Conservation (phyloP, 1,284 basidiomycete genomes). For the Golubevia sp. region DNA sequence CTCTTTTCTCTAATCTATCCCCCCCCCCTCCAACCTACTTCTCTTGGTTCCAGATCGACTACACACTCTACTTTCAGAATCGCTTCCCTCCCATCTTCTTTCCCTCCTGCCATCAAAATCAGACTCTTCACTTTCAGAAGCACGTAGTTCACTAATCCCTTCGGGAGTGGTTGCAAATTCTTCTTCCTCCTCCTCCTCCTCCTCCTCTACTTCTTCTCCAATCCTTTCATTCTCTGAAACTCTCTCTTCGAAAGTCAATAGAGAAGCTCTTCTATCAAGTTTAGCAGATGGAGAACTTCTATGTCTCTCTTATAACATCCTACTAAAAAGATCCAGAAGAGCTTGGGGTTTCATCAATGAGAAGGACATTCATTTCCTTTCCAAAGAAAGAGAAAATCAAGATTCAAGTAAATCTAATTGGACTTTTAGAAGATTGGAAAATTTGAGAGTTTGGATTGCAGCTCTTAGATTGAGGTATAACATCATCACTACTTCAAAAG, state of each 20-base stretch:
- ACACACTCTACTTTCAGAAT: conserved; percentile 68
- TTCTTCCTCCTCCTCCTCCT: neutral
- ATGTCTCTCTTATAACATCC: conserved; percentile 78
- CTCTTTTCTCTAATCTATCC: conserved; percentile 11
- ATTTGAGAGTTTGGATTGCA: conserved; percentile 29
- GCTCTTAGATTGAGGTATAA: conserved; percentile 31
- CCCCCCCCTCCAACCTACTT: too few relatives aligned
- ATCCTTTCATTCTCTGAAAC: too few relatives aligned
- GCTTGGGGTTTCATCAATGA: conserved; percentile 85
- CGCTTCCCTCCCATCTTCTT: conserved; percentile 62
- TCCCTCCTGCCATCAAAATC: conserved; percentile 63
- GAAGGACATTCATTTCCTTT: conserved; percentile 74
- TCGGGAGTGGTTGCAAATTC: neutral
- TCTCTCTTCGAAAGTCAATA: too few relatives aligned
- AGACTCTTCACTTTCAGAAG: too few relatives aligned
- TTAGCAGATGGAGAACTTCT: conserved; percentile 72
- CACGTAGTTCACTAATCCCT: too few relatives aligned
- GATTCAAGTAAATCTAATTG: conserved; percentile 17
- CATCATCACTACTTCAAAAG: conserved; percentile 25
- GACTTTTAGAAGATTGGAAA: conserved; percentile 38
- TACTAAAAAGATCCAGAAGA: conserved; percentile 75
- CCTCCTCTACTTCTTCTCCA: neutral
- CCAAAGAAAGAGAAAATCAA: too few relatives aligned
- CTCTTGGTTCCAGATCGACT: conserved; percentile 62
- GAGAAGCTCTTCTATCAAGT: conserved; percentile 8